A percentile compares a stretch with the other conserved stretches of the same genome.
Conservation (phyloP, 371 early-diverging fungal genomes). For the Mucor circinelloides region DNA sequence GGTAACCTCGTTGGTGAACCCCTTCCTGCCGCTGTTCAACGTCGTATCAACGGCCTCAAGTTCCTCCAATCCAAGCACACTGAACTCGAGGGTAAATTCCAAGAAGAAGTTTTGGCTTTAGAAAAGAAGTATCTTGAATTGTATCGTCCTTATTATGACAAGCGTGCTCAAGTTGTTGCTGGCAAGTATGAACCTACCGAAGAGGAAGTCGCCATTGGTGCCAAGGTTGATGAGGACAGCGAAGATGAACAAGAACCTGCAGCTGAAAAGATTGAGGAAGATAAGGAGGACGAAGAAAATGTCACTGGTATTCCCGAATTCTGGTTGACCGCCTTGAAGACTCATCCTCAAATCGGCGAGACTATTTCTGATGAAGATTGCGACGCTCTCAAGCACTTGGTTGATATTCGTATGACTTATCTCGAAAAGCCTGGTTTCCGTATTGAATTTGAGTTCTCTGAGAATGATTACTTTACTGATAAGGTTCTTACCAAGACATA, state of each 20-base stretch:
- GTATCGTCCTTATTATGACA: conserved; percentile 87
- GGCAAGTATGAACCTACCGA: conserved; percentile 89
- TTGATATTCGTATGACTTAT: conserved; percentile 84
- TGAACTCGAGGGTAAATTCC: conserved; percentile 84
- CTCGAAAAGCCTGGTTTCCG: conserved; percentile 88
- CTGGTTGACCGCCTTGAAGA: conserved; percentile 93
- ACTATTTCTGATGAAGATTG: conserved; percentile 90
- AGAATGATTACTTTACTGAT: conserved; percentile 91
- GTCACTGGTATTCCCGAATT: conserved; percentile 80
- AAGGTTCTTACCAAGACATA: conserved; percentile 87
- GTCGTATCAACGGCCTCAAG: conserved; percentile 84
- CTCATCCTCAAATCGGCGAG: conserved; percentile 77
- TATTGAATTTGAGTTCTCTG: conserved; percentile 90
- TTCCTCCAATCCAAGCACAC: conserved; percentile 83
- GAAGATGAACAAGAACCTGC: conserved; percentile 40
- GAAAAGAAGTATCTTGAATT: conserved; percentile 93
- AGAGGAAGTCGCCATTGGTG: conserved; percentile 74
- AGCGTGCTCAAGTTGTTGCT: conserved; percentile 77
- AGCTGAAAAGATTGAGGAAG: conserved; percentile 36
- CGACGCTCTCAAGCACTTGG: conserved; percentile 79
- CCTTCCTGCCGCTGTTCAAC: conserved; percentile 68
- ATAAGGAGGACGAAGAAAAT: conserved; percentile 49
- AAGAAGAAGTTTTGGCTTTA: conserved; percentile 86
- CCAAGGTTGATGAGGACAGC: conserved; percentile 58
- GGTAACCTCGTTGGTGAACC: conserved; percentile 70